Evolutionary conservation across 768 basidiomycete genomes (phyloP).

Genomic region (Lactarius sp.): DNA sequence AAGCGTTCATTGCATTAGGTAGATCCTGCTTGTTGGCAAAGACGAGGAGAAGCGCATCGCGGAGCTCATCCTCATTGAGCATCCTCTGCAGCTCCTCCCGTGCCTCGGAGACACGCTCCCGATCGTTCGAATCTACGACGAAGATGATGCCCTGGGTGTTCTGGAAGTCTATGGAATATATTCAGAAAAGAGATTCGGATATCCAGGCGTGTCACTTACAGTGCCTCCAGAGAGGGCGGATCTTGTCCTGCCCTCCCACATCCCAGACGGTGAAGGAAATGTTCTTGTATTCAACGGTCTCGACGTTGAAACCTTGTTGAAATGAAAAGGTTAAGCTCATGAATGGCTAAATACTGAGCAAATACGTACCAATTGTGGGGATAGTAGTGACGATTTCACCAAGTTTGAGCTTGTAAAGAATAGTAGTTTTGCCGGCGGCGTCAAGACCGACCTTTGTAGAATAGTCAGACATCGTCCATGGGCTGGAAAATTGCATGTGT

Average conservation of each 20-base stretch:
- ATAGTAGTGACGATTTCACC: conserved; percentile 99
- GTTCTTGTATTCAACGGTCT: conserved; percentile 99
- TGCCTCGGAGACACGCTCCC: conserved; percentile 98
- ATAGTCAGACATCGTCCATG: not conserved
- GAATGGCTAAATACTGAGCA: conserved; percentile 13
- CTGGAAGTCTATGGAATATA: conserved; percentile 80
- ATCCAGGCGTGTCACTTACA: conserved; percentile 56
- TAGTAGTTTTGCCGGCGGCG: conserved; percentile 97
- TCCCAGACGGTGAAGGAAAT: conserved; percentile 99
- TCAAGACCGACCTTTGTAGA: conserved; percentile 87
- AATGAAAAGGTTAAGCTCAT: conserved; percentile 26
- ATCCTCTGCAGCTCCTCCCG: conserved; percentile 99
- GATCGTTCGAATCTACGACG: conserved; percentile 98
- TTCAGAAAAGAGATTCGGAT: conserved; percentile 24
- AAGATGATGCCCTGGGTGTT: conserved; percentile 99
- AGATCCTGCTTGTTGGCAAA: conserved; percentile 99
- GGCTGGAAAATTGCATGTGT: not conserved
- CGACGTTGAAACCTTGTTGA: conserved; percentile 93
- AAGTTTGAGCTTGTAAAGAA: conserved; percentile 98
- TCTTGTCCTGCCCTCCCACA: conserved; percentile 99
- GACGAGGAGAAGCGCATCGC: conserved; percentile 95
- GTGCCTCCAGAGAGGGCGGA: conserved; percentile 99
- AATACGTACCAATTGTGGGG: conserved; percentile 89
- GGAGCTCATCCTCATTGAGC: conserved; percentile 99
- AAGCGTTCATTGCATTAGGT: conserved; percentile 99